phyloP scores from a whole-genome alignment of 2,329 filamentous ascomycete species.

The Fusarium sp. region DNA sequence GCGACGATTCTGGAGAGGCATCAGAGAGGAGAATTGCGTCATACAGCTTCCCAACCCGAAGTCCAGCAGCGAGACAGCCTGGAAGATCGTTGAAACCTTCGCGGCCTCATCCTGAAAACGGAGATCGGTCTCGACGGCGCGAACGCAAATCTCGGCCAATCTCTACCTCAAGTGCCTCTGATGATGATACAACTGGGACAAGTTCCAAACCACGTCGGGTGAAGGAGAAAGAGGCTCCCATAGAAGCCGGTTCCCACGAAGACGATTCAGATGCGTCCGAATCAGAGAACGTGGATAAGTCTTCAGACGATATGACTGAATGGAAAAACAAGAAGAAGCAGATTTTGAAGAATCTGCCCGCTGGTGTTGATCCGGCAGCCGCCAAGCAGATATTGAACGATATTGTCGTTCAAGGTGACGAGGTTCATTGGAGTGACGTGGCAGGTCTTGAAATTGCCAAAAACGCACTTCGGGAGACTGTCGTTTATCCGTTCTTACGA shows the following conservation, averaged over 20 bases:
- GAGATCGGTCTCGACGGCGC: slow-evolving; percentile 38
- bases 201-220: slow-evolving; percentile 43
- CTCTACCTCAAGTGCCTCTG: slow-evolving; percentile 47
- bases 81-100: slow-evolving; percentile 23
- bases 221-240: slow-evolving; percentile 50
- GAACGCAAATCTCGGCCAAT: slow-evolving; percentile 35
- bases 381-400: slow-evolving; percentile 96
- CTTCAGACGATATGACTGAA: slow-evolving; percentile 57
- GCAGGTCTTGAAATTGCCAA: slow-evolving; percentile 93
- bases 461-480: slow-evolving; percentile 90
- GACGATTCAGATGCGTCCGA: slow-evolving; percentile 60
- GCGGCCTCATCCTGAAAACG: slow-evolving; percentile 27
- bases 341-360: slow-evolving; percentile 82
- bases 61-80: slow-evolving; percentile 30
- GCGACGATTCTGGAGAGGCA: slow-evolving; percentile 41
- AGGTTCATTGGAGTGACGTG: slow-evolving; percentile 94
- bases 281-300: slow-evolving; percentile 51
- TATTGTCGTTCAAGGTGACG: slow-evolving; percentile 92
- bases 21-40: slow-evolving; percentile 36
- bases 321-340: slow-evolving; percentile 73
- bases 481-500: slow-evolving; percentile 95
- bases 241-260: slow-evolving; percentile 61
- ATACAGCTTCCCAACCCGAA: slow-evolving; percentile 33
- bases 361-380: slow-evolving; percentile 83
- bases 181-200: slow-evolving; percentile 40